Conservation (phyloP, 805 yeast genomes). For the Ogataea polymorpha region DNA sequence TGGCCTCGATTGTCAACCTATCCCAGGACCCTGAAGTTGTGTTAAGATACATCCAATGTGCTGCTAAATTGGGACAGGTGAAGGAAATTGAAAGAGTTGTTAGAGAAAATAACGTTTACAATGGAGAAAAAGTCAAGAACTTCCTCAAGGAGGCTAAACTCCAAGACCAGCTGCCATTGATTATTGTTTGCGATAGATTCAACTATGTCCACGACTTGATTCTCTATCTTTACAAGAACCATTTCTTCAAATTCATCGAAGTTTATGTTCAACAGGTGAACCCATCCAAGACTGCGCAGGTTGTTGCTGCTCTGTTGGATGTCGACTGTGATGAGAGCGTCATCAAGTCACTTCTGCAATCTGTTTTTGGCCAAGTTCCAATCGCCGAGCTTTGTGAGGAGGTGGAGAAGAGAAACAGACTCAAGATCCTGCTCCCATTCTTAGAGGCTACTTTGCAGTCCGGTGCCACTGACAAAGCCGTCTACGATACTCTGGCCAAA, state of each 20-base stretch:
- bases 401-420: constrained; percentile 94
- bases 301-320: constrained; percentile 91
- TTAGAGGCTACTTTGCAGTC: constrained; percentile 82
- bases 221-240: constrained; percentile 89
- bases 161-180: constrained; percentile 93
- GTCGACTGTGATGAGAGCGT: constrained; percentile 95
- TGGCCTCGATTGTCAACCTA: constrained; percentile 88
- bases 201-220: constrained; percentile 90
- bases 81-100: constrained; percentile 96
- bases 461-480: constrained; percentile 86
- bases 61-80: constrained; percentile 83
- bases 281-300: constrained; percentile 94
- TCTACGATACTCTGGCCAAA: constrained; percentile 92
- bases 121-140: constrained; percentile 96
- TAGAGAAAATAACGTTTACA: constrained; percentile 89
- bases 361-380: constrained; percentile 94
- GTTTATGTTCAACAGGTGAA: constrained; percentile 97
- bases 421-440: constrained; percentile 88
- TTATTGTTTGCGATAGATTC: constrained; percentile 92
- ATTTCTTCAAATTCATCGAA: constrained; percentile 94
- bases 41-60: constrained; percentile 92
- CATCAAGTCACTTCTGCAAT: constrained; percentile 72
- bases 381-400: constrained; percentile 83
- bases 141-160: constrained; percentile 91
- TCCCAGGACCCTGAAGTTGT: constrained; percentile 95